phyloP scores from a whole-genome alignment of 192 early-diverging fungal genomes.

The Backusella sp. region DNA sequence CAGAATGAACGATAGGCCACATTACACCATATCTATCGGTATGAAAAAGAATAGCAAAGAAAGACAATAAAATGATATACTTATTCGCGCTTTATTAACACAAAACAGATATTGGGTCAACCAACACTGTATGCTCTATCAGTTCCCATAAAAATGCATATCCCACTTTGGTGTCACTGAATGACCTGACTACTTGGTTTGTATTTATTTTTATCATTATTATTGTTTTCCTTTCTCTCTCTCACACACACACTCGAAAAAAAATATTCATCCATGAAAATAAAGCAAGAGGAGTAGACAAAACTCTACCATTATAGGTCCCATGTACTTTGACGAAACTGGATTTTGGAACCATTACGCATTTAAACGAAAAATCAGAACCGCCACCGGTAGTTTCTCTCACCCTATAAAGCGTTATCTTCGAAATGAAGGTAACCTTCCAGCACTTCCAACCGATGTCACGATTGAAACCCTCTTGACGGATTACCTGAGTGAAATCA shows the following conservation, averaged over 20 bases:
- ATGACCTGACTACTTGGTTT: neutral
- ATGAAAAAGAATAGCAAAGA: neutral
- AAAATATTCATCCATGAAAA: neutral
- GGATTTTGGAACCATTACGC: neutral
- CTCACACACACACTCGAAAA: neutral
- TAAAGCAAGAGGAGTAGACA: neutral
- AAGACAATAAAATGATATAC: neutral
- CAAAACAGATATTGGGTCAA: neutral
- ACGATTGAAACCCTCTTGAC: neutral
- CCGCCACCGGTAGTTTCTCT: neutral
- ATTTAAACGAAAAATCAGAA: neutral
- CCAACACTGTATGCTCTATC: neutral
- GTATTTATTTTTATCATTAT: neutral
- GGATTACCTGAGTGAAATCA: neutral
- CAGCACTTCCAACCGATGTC: neutral
- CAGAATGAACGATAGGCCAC: neutral
- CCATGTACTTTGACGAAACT: neutral
- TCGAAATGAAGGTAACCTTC: neutral
- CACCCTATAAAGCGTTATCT: neutral
- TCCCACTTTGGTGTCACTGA: neutral
- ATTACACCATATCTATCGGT: neutral
- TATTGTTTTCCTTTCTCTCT: neutral
- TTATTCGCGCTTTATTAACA: neutral
- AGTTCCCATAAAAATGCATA: conserved; percentile 1
- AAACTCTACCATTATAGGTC: neutral